Evolutionary conservation across 345 rosid genomes (phyloP).

Genomic region (Aquilaria malaccensis): DNA sequence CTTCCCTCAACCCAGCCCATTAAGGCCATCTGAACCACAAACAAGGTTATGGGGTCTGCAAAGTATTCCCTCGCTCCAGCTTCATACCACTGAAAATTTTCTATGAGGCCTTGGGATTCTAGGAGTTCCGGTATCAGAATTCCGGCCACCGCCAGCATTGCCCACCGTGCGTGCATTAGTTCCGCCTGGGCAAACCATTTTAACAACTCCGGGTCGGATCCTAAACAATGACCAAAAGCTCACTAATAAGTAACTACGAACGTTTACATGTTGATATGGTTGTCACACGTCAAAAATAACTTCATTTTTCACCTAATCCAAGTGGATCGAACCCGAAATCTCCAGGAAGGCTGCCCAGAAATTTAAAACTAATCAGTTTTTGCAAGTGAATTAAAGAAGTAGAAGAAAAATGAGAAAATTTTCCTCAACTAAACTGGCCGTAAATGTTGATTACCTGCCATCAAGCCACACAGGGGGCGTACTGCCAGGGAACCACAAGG

Average conservation of each 20-base stretch:
- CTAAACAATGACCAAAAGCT: constrained; percentile 23
- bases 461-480: constrained; percentile 89
- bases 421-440: too few species aligned
- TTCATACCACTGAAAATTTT: constrained; percentile 77
- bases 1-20: constrained; percentile 92
- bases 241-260: too few species aligned
- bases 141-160: constrained; percentile 91
- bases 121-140: constrained; percentile 80
- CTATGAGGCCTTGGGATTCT: constrained; percentile 62
- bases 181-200: constrained; percentile 98
- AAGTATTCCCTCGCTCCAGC: constrained; percentile 75
- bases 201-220: constrained; percentile 77
- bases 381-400: too few species aligned
- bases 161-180: constrained; percentile 87
- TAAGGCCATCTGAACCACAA: constrained; percentile 58
- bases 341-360: constrained; percentile 60
- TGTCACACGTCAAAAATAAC: too few species aligned
- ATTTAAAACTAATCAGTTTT: background rate
- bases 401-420: too few species aligned
- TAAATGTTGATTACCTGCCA: constrained; percentile 48
- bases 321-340: constrained; percentile 92
- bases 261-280: too few species aligned
- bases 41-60: constrained; percentile 66
- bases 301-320: constrained; percentile 48
- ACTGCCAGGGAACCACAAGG: constrained; percentile 92